Conservation (phyloP, 2,329 filamentous ascomycete species). For the Plenodomus biglobosus region DNA sequence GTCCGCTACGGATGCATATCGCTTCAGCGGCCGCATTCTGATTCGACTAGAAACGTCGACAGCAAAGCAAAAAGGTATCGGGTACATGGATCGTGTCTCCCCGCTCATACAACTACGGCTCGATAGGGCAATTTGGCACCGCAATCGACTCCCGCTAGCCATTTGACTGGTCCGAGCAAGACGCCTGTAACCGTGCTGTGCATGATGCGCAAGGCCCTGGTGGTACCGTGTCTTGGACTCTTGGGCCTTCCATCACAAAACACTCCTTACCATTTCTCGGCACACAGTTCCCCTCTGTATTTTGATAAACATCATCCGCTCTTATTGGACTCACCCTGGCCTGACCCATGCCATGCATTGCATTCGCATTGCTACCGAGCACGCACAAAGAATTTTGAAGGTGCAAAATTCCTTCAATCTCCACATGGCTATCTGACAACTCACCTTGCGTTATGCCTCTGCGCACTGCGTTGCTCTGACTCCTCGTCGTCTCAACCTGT, state of each 20-base stretch:
- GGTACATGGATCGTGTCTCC: constrained; percentile 36
- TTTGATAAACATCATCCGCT: constrained; percentile 24
- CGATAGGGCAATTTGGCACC: constrained; percentile 33
- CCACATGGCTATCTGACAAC: constrained; percentile 40
- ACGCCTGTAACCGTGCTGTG: constrained; percentile 38
- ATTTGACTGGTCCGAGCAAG: constrained; percentile 35
- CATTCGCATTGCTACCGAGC: constrained; percentile 29
- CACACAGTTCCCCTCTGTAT: constrained; percentile 42
- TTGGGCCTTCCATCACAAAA: constrained; percentile 33
- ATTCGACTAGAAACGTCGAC: constrained; percentile 37
- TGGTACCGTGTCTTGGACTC: constrained; percentile 27
- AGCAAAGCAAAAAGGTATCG: constrained; percentile 33
- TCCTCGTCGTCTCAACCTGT: constrained; percentile 23
- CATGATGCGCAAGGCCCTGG: constrained; percentile 33
- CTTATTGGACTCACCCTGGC: constrained; percentile 32
- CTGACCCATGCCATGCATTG: constrained; percentile 24
- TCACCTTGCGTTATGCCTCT: constrained; percentile 41
- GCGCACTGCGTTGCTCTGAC: constrained; percentile 31
- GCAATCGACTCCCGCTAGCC: constrained; percentile 15
- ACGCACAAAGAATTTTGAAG: constrained; percentile 32
- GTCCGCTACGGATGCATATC: constrained; percentile 34
- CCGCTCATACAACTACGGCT: constrained; percentile 27
- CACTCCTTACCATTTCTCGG: constrained; percentile 37
- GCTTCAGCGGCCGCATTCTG: constrained; percentile 26
- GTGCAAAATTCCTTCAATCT: constrained; percentile 24